phyloP scores from a whole-genome alignment of 192 early-diverging fungal species.

The Funneliformis geosporum region DNA sequence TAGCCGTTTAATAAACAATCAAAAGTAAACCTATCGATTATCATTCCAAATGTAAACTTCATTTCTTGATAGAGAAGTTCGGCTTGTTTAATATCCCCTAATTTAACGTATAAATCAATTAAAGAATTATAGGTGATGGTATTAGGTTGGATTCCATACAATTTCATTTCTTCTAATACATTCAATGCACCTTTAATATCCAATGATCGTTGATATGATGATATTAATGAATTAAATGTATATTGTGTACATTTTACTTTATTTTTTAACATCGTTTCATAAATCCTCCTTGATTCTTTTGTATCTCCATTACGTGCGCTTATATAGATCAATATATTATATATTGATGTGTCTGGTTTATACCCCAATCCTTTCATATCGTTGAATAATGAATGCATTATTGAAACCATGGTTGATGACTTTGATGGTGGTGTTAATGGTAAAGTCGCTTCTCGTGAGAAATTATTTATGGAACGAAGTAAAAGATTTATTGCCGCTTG shows the following conservation, averaged over 20 bases:
- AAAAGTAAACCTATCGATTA: neutral
- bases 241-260: neutral
- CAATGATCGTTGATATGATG: neutral
- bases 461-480: neutral
- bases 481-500: neutral
- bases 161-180: conserved; percentile 2
- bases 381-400: neutral
- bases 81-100: neutral
- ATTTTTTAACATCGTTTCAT: neutral
- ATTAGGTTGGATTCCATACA: neutral
- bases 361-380: neutral
- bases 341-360: neutral
- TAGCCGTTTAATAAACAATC: neutral
- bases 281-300: neutral
- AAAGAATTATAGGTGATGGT: neutral
- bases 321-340: neutral
- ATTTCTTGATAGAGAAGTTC: neutral
- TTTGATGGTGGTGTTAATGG: neutral
- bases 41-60: neutral
- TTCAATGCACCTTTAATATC: neutral
- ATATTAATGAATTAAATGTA: neutral
- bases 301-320: neutral
- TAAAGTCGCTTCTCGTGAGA: neutral
- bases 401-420: neutral
- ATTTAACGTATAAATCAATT: conserved; percentile 8